Base-by-base conservation (phyloP, 495 filamentous ascomycete species). In the Halenospora varia region DNA sequence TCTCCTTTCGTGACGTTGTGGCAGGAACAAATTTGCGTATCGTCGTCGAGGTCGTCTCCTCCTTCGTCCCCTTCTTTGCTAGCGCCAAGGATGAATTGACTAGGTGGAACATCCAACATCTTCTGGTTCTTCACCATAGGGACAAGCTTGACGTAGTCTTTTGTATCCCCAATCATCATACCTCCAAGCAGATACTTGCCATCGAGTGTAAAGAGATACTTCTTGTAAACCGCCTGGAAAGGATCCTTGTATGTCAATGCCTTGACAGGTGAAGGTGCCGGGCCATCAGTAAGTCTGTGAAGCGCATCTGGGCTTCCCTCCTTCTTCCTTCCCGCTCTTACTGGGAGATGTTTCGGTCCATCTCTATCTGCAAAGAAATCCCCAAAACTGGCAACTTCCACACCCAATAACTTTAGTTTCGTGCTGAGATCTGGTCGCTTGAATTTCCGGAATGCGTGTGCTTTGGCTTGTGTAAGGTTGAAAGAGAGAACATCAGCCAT, bases 91-190 rank as follows among this genome's bases (percentile, higher is more conserved):
- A 97, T 96, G n/a, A 97, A 85, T 65, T 96, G 84, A 11, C 88
- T 85, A 0, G 93, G 93, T 0, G 90, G 88, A 2, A 94, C 77
- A 23, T 96, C 88, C 2, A 97, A 76, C 63, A 79, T 74, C 68
- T 95, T 96, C 63, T 92, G 88, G 56, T 78, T 83, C 73, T 94
- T 97, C 25, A 95, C 92, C 78, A 96, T 86, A n/a, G 90, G 88
- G 6, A 96, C 93, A 41, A 97, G 74, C 66, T 96, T 96, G 71
- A 96, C 81, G 68, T 96, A 97, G 70, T 97, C 93, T 57, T 82
- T 87, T 0, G 92, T 96, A 70, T 97, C 93, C 35, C 93, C 93
- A 56, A 97, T 96, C 88, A 97, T 96, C 92, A 97, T 97, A 2
- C 93, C 93, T 17, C 93, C 93, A 6, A 97, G 82, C 2, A 97